These are phyloP conservation scores for Chamaecyparis obtusa DNA, from an alignment of 75 land plant species.

Conservation along the genomic window DNA sequence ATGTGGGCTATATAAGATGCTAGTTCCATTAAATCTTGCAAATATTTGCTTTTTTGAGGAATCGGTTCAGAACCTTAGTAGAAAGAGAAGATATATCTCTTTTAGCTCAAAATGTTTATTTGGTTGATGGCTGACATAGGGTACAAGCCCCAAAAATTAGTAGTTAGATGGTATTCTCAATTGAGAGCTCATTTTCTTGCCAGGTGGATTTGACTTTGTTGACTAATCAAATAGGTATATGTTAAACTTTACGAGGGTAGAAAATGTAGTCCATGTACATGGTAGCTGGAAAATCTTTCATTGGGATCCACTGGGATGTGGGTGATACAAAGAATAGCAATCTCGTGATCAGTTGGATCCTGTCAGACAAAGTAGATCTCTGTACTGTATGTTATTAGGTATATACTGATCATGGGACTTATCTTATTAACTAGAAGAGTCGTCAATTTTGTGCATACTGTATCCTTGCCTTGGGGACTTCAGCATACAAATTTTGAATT, in stretches of 20 bases:
- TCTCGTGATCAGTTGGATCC: background rate
- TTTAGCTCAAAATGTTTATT: background rate
- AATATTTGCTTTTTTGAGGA: background rate
- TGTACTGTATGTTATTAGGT: background rate
- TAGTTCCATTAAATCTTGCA: background rate
- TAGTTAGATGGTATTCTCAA: background rate
- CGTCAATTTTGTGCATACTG: background rate
- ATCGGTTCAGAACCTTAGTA: background rate
- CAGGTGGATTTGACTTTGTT: background rate
- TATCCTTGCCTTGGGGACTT: background rate
- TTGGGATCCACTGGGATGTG: background rate
- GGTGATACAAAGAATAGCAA: background rate
- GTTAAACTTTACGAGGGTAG: background rate
- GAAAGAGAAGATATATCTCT: background rate
- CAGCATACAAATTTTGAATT: background rate
- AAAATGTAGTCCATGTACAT: background rate
- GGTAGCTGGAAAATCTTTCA: background rate
- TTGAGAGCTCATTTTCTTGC: background rate
- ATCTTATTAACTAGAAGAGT: background rate
- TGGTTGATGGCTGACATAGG: background rate
- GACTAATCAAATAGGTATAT: background rate
- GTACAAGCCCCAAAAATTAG: background rate
- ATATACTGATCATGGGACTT: background rate
- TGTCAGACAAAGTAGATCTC: background rate
- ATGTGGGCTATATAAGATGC: background rate